Evolutionary conservation across 2,329 filamentous ascomycete genomes (phyloP).

Genomic region (Furcasterigmium sp.): DNA sequence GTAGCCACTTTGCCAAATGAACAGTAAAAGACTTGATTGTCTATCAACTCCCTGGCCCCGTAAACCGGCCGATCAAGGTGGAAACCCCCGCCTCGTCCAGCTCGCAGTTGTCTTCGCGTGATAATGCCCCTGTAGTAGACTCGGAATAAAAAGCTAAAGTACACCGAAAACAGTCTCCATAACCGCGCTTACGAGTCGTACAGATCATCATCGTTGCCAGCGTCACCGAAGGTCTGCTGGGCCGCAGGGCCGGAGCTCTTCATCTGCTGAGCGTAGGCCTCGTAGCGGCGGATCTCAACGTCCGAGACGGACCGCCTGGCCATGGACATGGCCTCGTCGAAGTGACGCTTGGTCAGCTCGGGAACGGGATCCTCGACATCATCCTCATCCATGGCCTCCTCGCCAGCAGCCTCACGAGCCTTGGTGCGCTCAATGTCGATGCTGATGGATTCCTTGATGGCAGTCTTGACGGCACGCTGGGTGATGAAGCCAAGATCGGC

Average conservation of each 20-base stretch:
- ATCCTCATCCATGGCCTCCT: constrained; percentile 76
- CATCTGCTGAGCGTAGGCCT: constrained; percentile 98
- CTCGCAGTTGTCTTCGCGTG: constrained; percentile 10
- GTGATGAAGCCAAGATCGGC: constrained; percentile 99
- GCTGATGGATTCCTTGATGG: constrained; percentile 94
- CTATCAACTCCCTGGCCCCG: constrained; percentile 13
- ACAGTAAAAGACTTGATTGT: constrained; percentile 9
- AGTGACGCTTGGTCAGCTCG: constrained; percentile 91
- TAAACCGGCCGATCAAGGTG: constrained; percentile 4
- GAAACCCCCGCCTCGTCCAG: constrained; percentile 4
- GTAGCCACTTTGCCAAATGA: too few relatives aligned
- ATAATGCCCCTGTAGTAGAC: constrained; percentile 27
- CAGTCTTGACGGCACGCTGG: constrained; percentile 97
- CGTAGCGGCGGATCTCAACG: constrained; percentile 95
- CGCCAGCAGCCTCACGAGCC: constrained; percentile 79
- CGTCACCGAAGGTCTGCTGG: constrained; percentile 70
- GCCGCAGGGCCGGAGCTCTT: constrained; percentile 88
- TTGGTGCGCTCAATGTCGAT: constrained; percentile 85
- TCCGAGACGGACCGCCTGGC: constrained; percentile 92
- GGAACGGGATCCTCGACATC: constrained; percentile 89
- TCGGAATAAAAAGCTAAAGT: constrained; percentile 39
- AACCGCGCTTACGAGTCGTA: constrained; percentile 71
- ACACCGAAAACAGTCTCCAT: constrained; percentile 22
- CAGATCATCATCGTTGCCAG: constrained; percentile 91
- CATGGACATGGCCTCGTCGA: constrained; percentile 97